Percentiles rank a stretch among this genome's conserved stretches.
Conservation (phyloP, 2,329 filamentous ascomycete species). For the Pochonia chlamydosporia region DNA sequence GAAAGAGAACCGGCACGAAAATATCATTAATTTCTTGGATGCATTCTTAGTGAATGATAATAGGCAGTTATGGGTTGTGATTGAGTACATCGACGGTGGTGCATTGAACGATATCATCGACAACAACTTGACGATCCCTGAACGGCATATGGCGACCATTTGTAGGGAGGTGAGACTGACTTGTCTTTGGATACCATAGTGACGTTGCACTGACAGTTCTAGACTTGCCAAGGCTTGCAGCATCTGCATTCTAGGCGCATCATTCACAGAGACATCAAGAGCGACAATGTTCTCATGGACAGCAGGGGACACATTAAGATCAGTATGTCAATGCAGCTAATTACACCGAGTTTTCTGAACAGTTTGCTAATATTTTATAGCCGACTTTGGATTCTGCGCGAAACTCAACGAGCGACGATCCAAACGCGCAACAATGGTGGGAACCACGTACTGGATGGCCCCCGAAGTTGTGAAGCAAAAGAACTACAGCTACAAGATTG, state of each 20-base stretch:
- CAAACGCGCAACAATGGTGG: conserved; percentile 97
- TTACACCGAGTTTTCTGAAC: conserved; percentile 6
- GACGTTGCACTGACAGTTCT: conserved; percentile 8
- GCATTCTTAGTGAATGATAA: conserved; percentile 92
- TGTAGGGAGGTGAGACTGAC: conserved; percentile 71
- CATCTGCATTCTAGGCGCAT: conserved; percentile 93
- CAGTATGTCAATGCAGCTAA: conserved; percentile 53
- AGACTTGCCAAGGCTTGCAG: conserved; percentile 92
- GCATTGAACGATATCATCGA: conserved; percentile 96
- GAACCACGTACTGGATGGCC: conserved; percentile 98
- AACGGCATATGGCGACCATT: conserved; percentile 95
- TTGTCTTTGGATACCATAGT: not conserved
- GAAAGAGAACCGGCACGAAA: conserved; percentile 95
- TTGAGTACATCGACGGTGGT: conserved; percentile 99
- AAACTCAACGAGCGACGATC: conserved; percentile 93
- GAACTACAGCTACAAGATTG: conserved; percentile 93
- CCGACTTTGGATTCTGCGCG: conserved; percentile 96
- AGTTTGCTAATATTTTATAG: conserved; percentile 37
- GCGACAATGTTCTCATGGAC: conserved; percentile 91
- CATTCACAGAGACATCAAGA: conserved; percentile 98
- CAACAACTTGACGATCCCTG: conserved; percentile 85
- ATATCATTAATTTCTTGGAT: conserved; percentile 97
- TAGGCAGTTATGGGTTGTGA: conserved; percentile 94
- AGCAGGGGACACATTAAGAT: conserved; percentile 93
- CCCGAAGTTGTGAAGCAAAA: conserved; percentile 98